Evolutionary conservation across 257 asterid genomes (phyloP).

Genomic region (Capsicum pubescens): DNA sequence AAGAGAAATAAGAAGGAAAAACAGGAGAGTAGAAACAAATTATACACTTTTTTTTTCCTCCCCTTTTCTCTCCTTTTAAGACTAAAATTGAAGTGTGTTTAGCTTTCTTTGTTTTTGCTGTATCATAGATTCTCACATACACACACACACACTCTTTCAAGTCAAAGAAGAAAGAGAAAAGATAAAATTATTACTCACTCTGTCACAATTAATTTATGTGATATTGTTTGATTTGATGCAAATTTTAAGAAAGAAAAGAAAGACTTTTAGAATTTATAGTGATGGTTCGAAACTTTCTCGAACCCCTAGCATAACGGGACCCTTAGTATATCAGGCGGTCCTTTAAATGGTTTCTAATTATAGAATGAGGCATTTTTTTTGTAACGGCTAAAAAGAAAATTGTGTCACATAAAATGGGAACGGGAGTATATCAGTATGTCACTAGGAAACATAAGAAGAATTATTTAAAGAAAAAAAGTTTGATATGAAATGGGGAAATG

Average conservation of each 20-base stretch:
- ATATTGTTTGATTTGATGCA: too few relatives aligned
- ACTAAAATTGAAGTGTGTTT: constrained; percentile 59
- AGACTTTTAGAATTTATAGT: too few relatives aligned
- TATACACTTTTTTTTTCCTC: constrained; percentile 50
- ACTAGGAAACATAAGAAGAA: background rate
- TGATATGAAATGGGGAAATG: constrained; percentile 71
- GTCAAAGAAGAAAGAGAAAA: constrained; percentile 62
- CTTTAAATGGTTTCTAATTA: too few relatives aligned
- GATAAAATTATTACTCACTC: constrained; percentile 17
- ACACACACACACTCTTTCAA: constrained; percentile 45
- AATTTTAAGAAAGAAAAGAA: too few relatives aligned
- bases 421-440: too few relatives aligned
- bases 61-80: constrained; percentile 79
- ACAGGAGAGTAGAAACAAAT: constrained; percentile 73
- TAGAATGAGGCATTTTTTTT: too few relatives aligned
- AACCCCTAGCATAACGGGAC: too few relatives aligned
- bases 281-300: too few relatives aligned
- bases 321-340: too few relatives aligned
- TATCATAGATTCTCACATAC: constrained; percentile 61
- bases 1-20: constrained; percentile 40
- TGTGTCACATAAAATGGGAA: too few relatives aligned
- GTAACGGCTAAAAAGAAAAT: too few relatives aligned
- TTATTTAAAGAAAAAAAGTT: constrained; percentile 27
- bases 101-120: constrained; percentile 76
- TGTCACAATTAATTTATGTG: too few relatives aligned